These are phyloP conservation scores for Yamadazyma aaseri DNA, from an alignment of 1,139 yeast genomes.

Conservation along the genomic window DNA sequence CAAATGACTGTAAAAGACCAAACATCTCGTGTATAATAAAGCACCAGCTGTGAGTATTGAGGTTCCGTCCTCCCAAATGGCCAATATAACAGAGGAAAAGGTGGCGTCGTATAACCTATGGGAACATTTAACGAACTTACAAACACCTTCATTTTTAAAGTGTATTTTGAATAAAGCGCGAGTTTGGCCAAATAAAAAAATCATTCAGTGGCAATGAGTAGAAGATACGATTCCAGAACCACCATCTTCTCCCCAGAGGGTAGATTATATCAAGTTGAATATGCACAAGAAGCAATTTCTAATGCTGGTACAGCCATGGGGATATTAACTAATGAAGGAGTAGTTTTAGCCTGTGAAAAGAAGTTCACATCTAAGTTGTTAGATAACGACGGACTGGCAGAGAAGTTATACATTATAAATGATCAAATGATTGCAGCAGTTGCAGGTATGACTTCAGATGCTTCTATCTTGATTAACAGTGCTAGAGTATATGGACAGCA, in stretches of 20 bases:
- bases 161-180: background rate
- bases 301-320: constrained; percentile 99
- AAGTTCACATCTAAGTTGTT: constrained; percentile 88
- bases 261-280: constrained; percentile 91
- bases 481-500: constrained; percentile 87
- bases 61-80: constrained; percentile 50
- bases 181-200: constrained; percentile 1
- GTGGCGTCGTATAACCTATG: constrained; percentile 76
- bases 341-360: constrained; percentile 94
- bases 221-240: constrained; percentile 88
- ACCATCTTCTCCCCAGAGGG: constrained; percentile 99
- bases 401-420: constrained; percentile 82
- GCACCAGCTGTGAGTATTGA: constrained; percentile 50
- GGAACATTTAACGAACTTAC: constrained; percentile 55
- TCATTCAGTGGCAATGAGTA: constrained; percentile 34
- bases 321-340: constrained; percentile 86
- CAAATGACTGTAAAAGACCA: constrained; percentile 84
- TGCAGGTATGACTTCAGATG: constrained; percentile 98
- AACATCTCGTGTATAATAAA: constrained; percentile 72
- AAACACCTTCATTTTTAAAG: constrained; percentile 23
- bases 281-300: constrained; percentile 95
- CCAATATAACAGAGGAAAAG: constrained; percentile 80
- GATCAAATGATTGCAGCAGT: constrained; percentile 90
- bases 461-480: constrained; percentile 82
- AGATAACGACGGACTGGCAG: constrained; percentile 92